Conservation (phyloP, 306 rosid species). For the Rosa rugosa region DNA sequence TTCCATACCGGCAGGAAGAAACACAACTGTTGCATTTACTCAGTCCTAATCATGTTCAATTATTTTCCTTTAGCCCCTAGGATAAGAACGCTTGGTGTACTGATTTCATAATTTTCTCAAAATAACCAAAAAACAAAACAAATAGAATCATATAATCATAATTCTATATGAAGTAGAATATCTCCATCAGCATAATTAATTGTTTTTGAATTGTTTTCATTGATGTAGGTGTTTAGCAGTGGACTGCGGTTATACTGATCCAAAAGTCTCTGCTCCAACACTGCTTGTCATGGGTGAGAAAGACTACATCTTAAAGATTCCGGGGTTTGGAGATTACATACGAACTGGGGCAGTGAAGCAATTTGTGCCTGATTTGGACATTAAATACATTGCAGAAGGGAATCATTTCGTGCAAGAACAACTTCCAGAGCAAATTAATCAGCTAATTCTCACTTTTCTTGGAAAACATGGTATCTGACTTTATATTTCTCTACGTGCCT, state of each 20-base stretch:
- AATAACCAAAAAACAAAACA: neutral
- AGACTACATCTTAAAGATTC: slow-evolving; percentile 43
- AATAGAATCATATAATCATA: neutral
- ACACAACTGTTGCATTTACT: neutral
- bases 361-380: slow-evolving; percentile 50
- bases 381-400: slow-evolving; percentile 44
- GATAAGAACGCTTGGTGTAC: neutral
- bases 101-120: neutral
- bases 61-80: no score
- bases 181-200: neutral
- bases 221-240: slow-evolving; percentile 17
- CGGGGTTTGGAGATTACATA: slow-evolving; percentile 43
- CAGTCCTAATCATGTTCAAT: neutral
- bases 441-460: slow-evolving; percentile 44
- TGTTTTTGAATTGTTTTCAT: neutral
- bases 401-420: slow-evolving; percentile 58
- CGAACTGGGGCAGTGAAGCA: slow-evolving; percentile 42
- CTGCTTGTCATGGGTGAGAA: slow-evolving; percentile 53
- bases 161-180: no score
- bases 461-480: slow-evolving; percentile 28
- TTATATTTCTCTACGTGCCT: neutral
- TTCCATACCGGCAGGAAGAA: slow-evolving; percentile 46
- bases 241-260: slow-evolving; percentile 42
- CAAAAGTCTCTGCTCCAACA: slow-evolving; percentile 40
- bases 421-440: slow-evolving; percentile 53